A percentile compares a stretch with the other conserved stretches of the same genome.
These are phyloP conservation scores for Oryza glumipatula DNA, from an alignment of 176 grass and related monocot genomes.

Conservation along the genomic window DNA sequence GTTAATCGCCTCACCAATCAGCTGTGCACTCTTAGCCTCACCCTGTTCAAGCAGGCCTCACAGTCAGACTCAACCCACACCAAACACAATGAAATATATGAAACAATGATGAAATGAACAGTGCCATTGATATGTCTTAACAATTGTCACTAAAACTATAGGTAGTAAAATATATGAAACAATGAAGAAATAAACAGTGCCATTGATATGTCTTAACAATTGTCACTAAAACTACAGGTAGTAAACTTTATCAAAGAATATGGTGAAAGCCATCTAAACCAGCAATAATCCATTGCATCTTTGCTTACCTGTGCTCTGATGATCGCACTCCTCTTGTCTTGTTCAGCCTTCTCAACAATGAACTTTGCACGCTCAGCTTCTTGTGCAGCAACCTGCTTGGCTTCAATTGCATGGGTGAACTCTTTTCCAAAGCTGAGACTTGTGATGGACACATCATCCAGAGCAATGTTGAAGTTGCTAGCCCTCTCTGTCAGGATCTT, in stretches of 20 bases:
- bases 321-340: conserved; percentile 80
- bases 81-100: not conserved
- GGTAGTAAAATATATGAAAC: conserved; percentile 45
- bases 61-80: not conserved
- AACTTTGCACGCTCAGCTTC: conserved; percentile 92
- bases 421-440: conserved; percentile 88
- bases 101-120: not conserved
- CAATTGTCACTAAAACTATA: not conserved
- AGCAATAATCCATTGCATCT: not conserved
- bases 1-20: conserved; percentile 87
- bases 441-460: conserved; percentile 97
- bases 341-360: conserved; percentile 85
- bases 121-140: not conserved
- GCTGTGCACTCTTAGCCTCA: conserved; percentile 90
- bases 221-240: conserved; percentile 6
- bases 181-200: not conserved
- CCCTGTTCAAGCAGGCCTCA: conserved; percentile 54
- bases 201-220: not conserved
- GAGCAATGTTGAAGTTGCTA: conserved; percentile 84
- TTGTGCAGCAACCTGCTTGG: conserved; percentile 95
- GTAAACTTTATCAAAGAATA: not conserved
- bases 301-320: conserved; percentile 75
- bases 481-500: conserved; percentile 96
- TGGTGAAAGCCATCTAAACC: not conserved
- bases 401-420: conserved; percentile 95